Percentiles rank a stretch among this genome's conserved stretches.
These are phyloP conservation scores for Ilex aquifolium DNA, from an alignment of 257 asterid species.

Conservation along the genomic window DNA sequence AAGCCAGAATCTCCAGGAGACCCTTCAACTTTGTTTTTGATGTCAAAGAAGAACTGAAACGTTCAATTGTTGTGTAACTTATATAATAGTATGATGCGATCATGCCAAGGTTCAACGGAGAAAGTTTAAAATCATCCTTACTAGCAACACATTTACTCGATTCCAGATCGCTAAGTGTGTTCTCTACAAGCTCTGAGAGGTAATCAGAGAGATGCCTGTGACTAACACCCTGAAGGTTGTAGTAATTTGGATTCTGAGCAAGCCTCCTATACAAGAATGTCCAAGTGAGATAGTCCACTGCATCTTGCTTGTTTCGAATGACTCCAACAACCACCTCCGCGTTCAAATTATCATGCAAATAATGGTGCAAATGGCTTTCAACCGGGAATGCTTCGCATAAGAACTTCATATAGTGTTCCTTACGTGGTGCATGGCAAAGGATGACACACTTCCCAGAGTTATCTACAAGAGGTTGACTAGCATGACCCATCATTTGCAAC, in stretches of 20 bases:
- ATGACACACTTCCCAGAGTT: conserved; percentile 56
- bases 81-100: conserved; percentile 51
- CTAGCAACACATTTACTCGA: conserved; percentile 43
- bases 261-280: conserved; percentile 53
- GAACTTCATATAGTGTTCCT: conserved; percentile 48
- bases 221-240: conserved; percentile 56
- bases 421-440: conserved; percentile 60
- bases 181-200: conserved; percentile 55
- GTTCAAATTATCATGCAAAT: conserved; percentile 48
- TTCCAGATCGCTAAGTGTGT: conserved; percentile 45
- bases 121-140: conserved; percentile 31
- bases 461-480: conserved; percentile 53
- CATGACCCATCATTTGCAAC: conserved; percentile 68
- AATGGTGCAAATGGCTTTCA: conserved; percentile 63
- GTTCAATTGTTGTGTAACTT: conserved; percentile 57
- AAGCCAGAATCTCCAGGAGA: conserved; percentile 46
- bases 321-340: conserved; percentile 60
- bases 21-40: conserved; percentile 55
- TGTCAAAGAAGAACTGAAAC: conserved; percentile 48
- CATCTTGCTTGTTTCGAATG: conserved; percentile 53
- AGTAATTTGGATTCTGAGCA: conserved; percentile 53
- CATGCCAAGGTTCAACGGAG: conserved; percentile 50
- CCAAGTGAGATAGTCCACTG: conserved; percentile 59
- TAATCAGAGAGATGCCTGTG: conserved; percentile 57
- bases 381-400: conserved; percentile 55